A percentile compares a stretch with the other conserved stretches of the same genome.
phyloP scores from a whole-genome alignment of 331 rosid genomes.

The Quercus tomentella region DNA sequence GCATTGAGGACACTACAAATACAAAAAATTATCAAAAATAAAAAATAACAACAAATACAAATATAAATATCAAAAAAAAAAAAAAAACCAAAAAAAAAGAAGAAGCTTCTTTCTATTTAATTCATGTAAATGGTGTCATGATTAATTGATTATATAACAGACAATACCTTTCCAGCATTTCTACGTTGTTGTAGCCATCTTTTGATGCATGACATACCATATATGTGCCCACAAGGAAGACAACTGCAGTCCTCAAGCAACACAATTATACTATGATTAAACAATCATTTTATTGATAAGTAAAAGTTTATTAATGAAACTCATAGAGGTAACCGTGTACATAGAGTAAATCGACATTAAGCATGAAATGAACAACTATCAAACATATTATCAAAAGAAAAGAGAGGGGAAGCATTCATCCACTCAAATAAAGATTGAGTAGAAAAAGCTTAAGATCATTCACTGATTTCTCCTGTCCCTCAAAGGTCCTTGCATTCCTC shows the following conservation, averaged over 20 bases:
- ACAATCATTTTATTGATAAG: too few relatives aligned
- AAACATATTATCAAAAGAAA: too few relatives aligned
- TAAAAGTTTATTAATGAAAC: too few relatives aligned
- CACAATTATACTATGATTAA: too few relatives aligned
- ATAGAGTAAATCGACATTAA: too few relatives aligned
- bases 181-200: conserved; percentile 62
- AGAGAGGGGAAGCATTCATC: too few relatives aligned
- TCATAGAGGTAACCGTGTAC: too few relatives aligned
- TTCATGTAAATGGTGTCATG: background rate
- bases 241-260: conserved; percentile 51
- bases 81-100: background rate
- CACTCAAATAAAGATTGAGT: too few relatives aligned
- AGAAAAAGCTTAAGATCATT: too few relatives aligned
- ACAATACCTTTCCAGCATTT: conserved; percentile 62
- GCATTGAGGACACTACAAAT: conserved; percentile 86
- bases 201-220: conserved; percentile 82
- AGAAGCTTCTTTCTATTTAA: background rate
- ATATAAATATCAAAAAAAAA: background rate
- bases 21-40: background rate
- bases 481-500: too few relatives aligned
- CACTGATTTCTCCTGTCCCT: too few relatives aligned
- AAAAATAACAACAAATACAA: background rate
- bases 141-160: background rate
- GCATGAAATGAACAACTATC: too few relatives aligned
- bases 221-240: conserved; percentile 96